phyloP scores from a whole-genome alignment of 208 protist genomes.

The Trypanosoma avium region DNA sequence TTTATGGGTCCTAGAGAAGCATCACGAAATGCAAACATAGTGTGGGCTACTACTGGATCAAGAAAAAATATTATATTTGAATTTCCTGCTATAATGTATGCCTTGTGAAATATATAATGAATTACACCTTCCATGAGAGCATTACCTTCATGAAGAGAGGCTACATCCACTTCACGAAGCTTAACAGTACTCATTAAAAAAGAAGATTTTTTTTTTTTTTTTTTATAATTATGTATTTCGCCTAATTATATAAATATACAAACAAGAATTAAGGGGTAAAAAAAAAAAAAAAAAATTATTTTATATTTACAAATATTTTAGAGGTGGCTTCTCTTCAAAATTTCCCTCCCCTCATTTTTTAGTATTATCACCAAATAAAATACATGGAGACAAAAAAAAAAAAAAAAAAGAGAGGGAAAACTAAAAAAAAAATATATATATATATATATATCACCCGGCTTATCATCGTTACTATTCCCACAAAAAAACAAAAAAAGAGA shows the following conservation, averaged over 20 bases:
- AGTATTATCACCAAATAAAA: neutral
- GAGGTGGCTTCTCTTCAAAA: too few relatives aligned
- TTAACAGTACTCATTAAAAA: too few relatives aligned
- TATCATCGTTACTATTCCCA: too few relatives aligned
- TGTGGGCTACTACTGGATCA: slow-evolving; percentile 15
- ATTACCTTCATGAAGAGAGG: slow-evolving; percentile 18
- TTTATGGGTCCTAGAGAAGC: slow-evolving; percentile 9
- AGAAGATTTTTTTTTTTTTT: too few relatives aligned
- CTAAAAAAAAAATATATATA: slow-evolving; percentile 30
- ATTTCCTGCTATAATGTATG: neutral
- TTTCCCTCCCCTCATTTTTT: neutral
- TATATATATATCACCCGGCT: slow-evolving; percentile 11
- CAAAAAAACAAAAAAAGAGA: slow-evolving; percentile 13
- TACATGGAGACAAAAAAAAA: neutral
- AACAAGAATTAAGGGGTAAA: neutral
- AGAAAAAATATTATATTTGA: slow-evolving; percentile 2
- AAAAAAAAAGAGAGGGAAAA: slow-evolving; percentile 8
- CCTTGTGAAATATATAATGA: slow-evolving; percentile 18
- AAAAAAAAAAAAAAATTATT: neutral
- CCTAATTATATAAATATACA: neutral
- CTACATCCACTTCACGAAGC: too few relatives aligned
- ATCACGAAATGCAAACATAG: slow-evolving; percentile 15
- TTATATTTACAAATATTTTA: neutral
- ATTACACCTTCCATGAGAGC: slow-evolving; percentile 8
- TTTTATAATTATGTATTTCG: neutral